phyloP scores from a whole-genome alignment of 2,329 filamentous ascomycete species.

The Calonectria fujianensis region DNA sequence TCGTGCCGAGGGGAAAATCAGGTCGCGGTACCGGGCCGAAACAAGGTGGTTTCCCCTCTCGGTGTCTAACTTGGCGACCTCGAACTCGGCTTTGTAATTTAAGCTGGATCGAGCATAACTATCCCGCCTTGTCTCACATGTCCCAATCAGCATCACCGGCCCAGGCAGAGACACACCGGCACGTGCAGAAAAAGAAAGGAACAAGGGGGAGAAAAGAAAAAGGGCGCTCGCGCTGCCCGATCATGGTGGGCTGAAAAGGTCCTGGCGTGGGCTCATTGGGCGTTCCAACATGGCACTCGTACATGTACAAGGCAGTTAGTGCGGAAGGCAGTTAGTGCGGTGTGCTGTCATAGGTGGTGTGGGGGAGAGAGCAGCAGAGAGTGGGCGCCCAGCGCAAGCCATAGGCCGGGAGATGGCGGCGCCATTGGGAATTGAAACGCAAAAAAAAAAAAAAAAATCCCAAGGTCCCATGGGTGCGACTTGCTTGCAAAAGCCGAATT shows the following conservation, averaged over 20 bases:
- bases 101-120: not conserved
- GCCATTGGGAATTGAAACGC: slow-evolving; percentile 15
- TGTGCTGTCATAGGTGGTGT: slow-evolving; percentile 18
- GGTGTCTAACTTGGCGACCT: not conserved
- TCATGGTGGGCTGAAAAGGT: not conserved
- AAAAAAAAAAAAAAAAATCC: not conserved
- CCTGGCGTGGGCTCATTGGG: slow-evolving; percentile 11
- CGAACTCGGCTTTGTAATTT: not conserved
- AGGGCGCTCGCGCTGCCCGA: not conserved
- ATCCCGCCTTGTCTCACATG: not conserved
- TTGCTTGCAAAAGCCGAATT: slow-evolving; percentile 16
- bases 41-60: not conserved
- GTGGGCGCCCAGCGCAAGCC: slow-evolving; percentile 18
- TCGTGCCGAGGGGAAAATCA: not conserved
- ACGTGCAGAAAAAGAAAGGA: not conserved
- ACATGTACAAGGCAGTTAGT: slow-evolving; percentile 22
- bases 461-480: not conserved
- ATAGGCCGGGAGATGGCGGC: slow-evolving; percentile 18
- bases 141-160: not conserved
- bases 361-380: slow-evolving; percentile 12
- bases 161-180: not conserved
- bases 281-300: slow-evolving; percentile 1
- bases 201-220: not conserved
- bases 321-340: slow-evolving; percentile 11
- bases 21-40: not conserved